Evolutionary conservation across 768 basidiomycete genomes (phyloP).

Genomic region (Lactarius quietus): DNA sequence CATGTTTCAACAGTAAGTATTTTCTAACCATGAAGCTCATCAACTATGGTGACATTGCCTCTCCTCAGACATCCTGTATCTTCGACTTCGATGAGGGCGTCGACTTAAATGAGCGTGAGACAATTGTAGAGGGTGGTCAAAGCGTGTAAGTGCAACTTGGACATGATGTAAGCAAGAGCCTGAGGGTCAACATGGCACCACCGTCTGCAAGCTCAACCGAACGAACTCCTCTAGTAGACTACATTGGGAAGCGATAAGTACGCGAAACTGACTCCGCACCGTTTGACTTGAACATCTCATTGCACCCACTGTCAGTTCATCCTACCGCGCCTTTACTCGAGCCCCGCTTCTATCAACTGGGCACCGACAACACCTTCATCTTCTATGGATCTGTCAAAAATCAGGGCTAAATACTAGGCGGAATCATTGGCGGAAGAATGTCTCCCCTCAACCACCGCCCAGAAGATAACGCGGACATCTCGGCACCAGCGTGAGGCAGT

Average conservation of each 20-base stretch:
- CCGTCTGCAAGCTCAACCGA: too few species aligned
- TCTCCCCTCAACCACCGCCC: background rate
- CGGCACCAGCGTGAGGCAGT: background rate
- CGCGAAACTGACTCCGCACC: too few species aligned
- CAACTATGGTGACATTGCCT: background rate
- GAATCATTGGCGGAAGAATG: background rate
- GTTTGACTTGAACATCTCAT: too few species aligned
- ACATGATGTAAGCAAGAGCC: background rate
- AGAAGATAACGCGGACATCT: background rate
- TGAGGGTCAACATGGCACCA: too few species aligned
- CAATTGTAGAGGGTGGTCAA: background rate
- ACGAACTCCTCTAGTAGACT: too few species aligned
- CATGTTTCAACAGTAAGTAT: background rate
- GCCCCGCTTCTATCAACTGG: background rate
- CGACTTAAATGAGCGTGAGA: background rate
- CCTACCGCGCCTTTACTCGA: too few species aligned
- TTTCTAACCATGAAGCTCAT: background rate
- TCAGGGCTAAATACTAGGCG: too few species aligned
- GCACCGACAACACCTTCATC: background rate
- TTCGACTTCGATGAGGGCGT: background rate
- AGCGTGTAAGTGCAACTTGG: too few species aligned
- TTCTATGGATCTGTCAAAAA: background rate
- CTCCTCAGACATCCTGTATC: background rate
- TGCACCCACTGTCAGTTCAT: too few species aligned
- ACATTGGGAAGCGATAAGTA: too few species aligned